Base-by-base conservation (phyloP, 192 early-diverging fungal genomes). In the Chytriomyces sp. region DNA sequence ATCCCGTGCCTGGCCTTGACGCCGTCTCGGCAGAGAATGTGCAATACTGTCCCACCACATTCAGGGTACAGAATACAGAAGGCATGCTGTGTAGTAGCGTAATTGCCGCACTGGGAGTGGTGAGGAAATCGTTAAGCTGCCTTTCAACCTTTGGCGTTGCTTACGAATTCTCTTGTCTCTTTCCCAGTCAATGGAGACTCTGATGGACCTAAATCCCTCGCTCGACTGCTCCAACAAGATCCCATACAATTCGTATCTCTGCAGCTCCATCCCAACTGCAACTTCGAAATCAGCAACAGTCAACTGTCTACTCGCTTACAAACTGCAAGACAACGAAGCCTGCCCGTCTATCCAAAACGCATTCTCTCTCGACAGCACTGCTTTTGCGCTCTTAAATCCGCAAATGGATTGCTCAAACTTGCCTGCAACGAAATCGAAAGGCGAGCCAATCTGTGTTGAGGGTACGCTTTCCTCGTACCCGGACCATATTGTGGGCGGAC, bases 191-290 rank as follows among this genome's bases (percentile, higher is more conserved):
- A 45, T 63, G 28, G 61, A 10, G 2, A 74, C 72, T 0, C 57
- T 74, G 20, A 7, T 10, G 45, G n/a, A 18, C 13, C 45, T 74
- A 1, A 74, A 74, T 20, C n/a, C 60, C 2, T 16, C 13, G 10
- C 28, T 74, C 11, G 45, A 74, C 45, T 74, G 72, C 46, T 74
- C 72, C 7, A 35, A 50, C 7, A 57, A 13, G 53, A n/a, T 63
- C 8, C 60, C 72, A 8, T n/a, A 8, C 18, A 11, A 74, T 20
- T 20, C 72, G 16, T 74, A 28, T 47, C 45, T 74, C 8, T 74
- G 72, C 35, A 10, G 43, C 20, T 10, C 45, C 2, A 13, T 57
- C 16, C 18, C 57, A 24, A 7, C 26, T 10, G 13, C 48, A 9
- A 10, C 44, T 35, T 10, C 8, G 10, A 57, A 57, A 20, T 10